Conservation (phyloP, 1,139 yeast species). For the Yamadazyma mexicana region DNA sequence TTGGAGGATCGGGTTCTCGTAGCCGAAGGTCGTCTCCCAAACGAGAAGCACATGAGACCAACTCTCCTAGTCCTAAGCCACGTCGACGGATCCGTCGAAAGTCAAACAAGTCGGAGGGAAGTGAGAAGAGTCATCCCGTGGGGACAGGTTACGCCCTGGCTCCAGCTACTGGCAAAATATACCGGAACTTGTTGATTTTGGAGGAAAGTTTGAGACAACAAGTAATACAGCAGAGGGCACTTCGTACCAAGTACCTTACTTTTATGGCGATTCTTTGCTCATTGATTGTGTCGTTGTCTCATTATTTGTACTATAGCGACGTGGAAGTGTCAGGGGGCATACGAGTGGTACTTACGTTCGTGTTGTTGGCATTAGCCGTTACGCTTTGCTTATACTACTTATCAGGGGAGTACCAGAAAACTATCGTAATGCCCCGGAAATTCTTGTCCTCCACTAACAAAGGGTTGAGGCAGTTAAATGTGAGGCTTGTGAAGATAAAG, state of each 20-base stretch:
- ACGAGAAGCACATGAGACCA: conserved; percentile 18
- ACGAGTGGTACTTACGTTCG: conserved; percentile 56
- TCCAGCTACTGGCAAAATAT: conserved; percentile 70
- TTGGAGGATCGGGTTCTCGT: conserved; percentile 3
- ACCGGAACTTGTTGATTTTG: conserved; percentile 74
- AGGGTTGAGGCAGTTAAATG: conserved; percentile 80
- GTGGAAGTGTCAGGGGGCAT: conserved; percentile 25
- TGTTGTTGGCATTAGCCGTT: conserved; percentile 64
- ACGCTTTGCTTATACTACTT: conserved; percentile 77
- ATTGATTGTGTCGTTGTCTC: conserved; percentile 41
- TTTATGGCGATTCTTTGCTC: conserved; percentile 60
- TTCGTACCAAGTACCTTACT: conserved; percentile 71
- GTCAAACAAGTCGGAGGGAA: conserved; percentile 28
- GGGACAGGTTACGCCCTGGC: conserved; percentile 44
- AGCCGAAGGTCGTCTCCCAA: conserved; percentile 11
- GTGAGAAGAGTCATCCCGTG: conserved; percentile 24
- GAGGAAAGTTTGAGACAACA: conserved; percentile 87
- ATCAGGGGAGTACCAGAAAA: conserved; percentile 85
- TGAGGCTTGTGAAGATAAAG: conserved; percentile 70
- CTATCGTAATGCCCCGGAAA: conserved; percentile 78
- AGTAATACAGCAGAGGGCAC: conserved; percentile 65
- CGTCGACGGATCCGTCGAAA: conserved; percentile 31
- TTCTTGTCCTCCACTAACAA: conserved; percentile 81
- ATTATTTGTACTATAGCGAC: conserved; percentile 37
- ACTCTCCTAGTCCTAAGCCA: conserved; percentile 20